Percentiles rank a stretch among this genome's conserved stretches.
Conservation (phyloP, 2,329 filamentous ascomycete species). For the Colletotrichum lupini region DNA sequence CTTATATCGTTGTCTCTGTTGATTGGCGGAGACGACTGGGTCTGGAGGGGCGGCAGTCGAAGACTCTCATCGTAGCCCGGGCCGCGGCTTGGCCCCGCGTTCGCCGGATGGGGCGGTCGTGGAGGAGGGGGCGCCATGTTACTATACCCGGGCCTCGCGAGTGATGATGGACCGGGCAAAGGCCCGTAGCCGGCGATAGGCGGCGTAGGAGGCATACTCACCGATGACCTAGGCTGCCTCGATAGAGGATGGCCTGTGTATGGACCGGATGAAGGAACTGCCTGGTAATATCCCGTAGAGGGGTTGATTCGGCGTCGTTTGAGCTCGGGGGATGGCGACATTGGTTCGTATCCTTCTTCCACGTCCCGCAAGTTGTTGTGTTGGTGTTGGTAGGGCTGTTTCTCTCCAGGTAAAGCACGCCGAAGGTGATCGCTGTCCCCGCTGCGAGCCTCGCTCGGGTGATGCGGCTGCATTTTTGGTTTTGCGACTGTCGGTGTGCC, state of each 20-base stretch:
- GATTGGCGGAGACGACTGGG: slow-evolving; percentile 44
- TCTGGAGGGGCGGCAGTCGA: slow-evolving; percentile 65
- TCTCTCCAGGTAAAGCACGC: slow-evolving; percentile 23
- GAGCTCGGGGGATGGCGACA: slow-evolving; percentile 62
- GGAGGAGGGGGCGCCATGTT: slow-evolving; percentile 69
- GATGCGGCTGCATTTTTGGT: slow-evolving; percentile 35
- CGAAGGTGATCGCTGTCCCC: slow-evolving; percentile 31
- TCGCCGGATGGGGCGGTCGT: slow-evolving; percentile 53
- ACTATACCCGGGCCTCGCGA: slow-evolving; percentile 38
- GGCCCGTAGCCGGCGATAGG: slow-evolving; percentile 42
- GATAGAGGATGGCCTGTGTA: slow-evolving; percentile 27
- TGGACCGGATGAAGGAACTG: slow-evolving; percentile 34
- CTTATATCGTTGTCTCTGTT: slow-evolving; percentile 27
- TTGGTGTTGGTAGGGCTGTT: slow-evolving; percentile 30
- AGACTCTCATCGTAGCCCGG: slow-evolving; percentile 63
- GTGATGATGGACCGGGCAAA: slow-evolving; percentile 38
- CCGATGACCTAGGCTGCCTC: slow-evolving; percentile 33
- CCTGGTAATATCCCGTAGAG: slow-evolving; percentile 48
- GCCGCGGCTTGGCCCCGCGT: slow-evolving; percentile 44
- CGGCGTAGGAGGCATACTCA: slow-evolving; percentile 40
- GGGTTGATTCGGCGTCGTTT: slow-evolving; percentile 73
- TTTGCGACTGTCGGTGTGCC: slow-evolving; percentile 48
- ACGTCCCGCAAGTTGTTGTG: slow-evolving; percentile 39
- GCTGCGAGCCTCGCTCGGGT: slow-evolving; percentile 17
- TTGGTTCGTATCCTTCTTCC: slow-evolving; percentile 51